These are phyloP conservation scores for Boletus subcaerulescens DNA, from an alignment of 768 basidiomycete genomes.

Conservation along the genomic window DNA sequence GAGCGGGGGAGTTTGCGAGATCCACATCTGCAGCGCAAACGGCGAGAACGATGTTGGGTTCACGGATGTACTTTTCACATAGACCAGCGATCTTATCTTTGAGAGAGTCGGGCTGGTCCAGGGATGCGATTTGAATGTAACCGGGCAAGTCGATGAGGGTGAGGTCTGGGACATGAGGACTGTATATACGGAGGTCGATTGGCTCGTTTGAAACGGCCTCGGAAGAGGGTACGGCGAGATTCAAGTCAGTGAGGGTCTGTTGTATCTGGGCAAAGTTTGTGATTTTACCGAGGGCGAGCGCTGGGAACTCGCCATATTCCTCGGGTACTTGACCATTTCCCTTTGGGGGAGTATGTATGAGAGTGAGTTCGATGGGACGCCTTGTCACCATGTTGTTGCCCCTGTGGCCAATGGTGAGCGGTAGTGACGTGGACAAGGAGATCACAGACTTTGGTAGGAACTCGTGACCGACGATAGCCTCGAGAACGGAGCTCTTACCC, in stretches of 20 bases:
- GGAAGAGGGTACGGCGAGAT: slow-evolving; percentile 85
- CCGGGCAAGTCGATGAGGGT: slow-evolving; percentile 97
- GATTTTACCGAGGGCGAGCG: slow-evolving; percentile 84
- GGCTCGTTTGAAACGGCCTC: slow-evolving; percentile 93
- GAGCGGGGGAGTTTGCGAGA: slow-evolving; percentile 94
- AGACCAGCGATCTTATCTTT: slow-evolving; percentile 88
- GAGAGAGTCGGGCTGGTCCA: slow-evolving; percentile 93
- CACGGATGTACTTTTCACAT: slow-evolving; percentile 97
- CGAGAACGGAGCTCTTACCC: slow-evolving; percentile 96
- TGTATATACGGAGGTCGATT: slow-evolving; percentile 96
- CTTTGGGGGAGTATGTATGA: slow-evolving; percentile 79
- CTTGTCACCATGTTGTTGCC: slow-evolving; percentile 99
- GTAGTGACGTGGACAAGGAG: neutral
- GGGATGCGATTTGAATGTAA: slow-evolving; percentile 90
- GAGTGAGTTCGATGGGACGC: slow-evolving; percentile 94
- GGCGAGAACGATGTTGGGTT: slow-evolving; percentile 99
- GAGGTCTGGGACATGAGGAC: slow-evolving; percentile 92
- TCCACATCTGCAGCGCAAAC: slow-evolving; percentile 99
- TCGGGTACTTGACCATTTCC: slow-evolving; percentile 50
- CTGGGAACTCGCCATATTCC: slow-evolving; percentile 95
- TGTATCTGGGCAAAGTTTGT: slow-evolving; percentile 92
- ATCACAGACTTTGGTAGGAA: slow-evolving; percentile 93
- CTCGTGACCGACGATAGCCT: slow-evolving; percentile 96
- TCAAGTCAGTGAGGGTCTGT: slow-evolving; percentile 89
- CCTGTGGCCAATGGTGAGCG: slow-evolving; percentile 40